Base-by-base conservation (phyloP, 352 stramenopile species). In the Phytophthora capsici region DNA sequence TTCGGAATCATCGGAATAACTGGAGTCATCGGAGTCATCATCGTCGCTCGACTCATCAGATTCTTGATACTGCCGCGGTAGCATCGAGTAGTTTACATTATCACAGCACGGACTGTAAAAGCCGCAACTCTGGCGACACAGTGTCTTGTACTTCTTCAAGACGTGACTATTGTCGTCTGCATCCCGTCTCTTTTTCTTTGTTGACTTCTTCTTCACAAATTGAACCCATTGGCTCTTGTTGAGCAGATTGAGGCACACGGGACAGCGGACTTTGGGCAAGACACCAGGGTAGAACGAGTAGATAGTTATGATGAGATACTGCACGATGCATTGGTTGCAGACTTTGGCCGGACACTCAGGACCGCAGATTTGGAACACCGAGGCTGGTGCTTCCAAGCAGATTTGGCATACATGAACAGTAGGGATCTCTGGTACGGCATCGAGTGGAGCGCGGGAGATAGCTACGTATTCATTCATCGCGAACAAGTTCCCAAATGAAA, bases 181-280 rank as follows among this genome's bases (percentile, higher is more conserved):
- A 1, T 36, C 8, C 28, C 28, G 7, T 32, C 28, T 8, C n/a
- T n/a, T n/a, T n/a, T n/a, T n/a, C n/a, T n/a, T n/a, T n/a, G n/a
- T n/a, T 32, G 28, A 32, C 28, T 32, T 8, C 8, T 8, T 32
- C 12, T 66, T 43, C 4, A 87, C 58, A 19, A 75, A 84, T 3
- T 64, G 57, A 7, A 57, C 52, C 80, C 80, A 89, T 44, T 81
- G 75, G 41, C 51, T 66, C 54, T 81, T 86, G 57, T 86, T 82
- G n/a, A 87, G 51, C 12, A 83, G 65, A 5, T 57, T 79, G 41
- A 89, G 57, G 46, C 80, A 89, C 55, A 82, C 71, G n/a, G 80
- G 80, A 19, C 80, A 89, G n/a, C 78, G 78, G 43, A 89, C 73
- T 70, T 87, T 87, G n/a, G 80, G 80, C 25, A 89, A 58, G 28